Base-by-base conservation (phyloP, 2,329 filamentous ascomycete species). In the Xylogone sp. region DNA sequence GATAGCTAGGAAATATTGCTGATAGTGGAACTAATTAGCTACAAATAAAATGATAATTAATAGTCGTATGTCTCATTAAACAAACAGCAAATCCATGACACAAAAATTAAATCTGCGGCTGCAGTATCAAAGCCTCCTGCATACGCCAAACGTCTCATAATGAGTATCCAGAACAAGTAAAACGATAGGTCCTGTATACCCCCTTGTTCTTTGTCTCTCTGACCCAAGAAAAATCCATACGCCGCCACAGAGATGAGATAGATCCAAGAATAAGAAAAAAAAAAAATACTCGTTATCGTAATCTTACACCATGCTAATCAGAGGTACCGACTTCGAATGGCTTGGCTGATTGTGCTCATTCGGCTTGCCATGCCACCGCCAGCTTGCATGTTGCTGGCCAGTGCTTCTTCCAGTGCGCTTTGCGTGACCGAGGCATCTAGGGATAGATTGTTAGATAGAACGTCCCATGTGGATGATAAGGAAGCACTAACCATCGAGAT, bases 401-500 rank as follows among this genome's bases (percentile, higher is more conserved):
- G 70, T 7, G 86, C 88, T 65, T 93, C 88, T 66, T 92, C 88
- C 50, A 93, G 71, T 2, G 88, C 88, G 16, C 86, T 90, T 65
- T 91, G 87, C 22, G 88, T 91, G 16, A 93, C 84, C 18, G 87
- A 90, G 18, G 87, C 83, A 74, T 92, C 88, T 88, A 54, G 43
- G 48, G 56, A 53, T 16, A 31, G 53, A 21, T 51, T 59, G 45
- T 51, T 49, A 54, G 19, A 7, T 47, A 46, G 47, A 46, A 18
- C 20, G 12, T 44, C 20, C 43, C 27, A 9, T 47, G 49, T 46
- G 46, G 13, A 42, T 44, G 53, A n/a, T 48, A 12, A 47, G 13
- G 2, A 9, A 27, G 42, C 53, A 50, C 67, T 53, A 73, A 82
- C 87, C 88, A 65, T 93, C 89, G 43, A 95, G 76, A 71, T 94